Evolutionary conservation across 495 filamentous ascomycete species (phyloP).

Genomic region (Trichoderma reesei): DNA sequence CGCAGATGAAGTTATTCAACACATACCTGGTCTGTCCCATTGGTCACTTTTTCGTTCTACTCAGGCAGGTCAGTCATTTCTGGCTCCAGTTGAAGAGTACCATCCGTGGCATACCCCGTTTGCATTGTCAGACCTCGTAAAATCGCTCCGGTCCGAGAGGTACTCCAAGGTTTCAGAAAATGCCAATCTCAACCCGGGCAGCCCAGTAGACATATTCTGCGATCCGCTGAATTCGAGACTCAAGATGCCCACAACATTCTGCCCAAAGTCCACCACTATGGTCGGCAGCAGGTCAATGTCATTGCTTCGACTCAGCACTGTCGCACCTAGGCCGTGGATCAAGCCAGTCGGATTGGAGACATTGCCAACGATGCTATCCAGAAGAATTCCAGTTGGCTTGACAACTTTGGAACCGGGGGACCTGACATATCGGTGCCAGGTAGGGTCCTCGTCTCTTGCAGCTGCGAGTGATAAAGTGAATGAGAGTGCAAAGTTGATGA

Average conservation of each 20-base stretch:
- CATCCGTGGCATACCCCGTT: constrained; percentile 8
- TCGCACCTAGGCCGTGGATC: constrained; percentile 16
- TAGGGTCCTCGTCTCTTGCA: not conserved
- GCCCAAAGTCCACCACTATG: constrained; percentile 37
- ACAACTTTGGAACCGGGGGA: constrained; percentile 15
- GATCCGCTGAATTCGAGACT: constrained; percentile 19
- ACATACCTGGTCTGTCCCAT: constrained; percentile 31
- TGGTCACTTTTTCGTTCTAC: constrained; percentile 18
- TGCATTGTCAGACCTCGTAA: constrained; percentile 34
- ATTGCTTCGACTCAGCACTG: constrained; percentile 19
- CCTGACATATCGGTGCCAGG: constrained; percentile 21
- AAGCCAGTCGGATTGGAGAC: constrained; percentile 26
- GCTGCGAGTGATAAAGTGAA: too few species aligned
- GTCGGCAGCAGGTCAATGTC: constrained; percentile 11
- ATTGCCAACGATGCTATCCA: constrained; percentile 15
- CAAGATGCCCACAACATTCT: constrained; percentile 31
- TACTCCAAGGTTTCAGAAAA: constrained; percentile 38
- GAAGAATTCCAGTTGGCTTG: constrained; percentile 10
- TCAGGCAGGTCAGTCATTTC: not conserved
- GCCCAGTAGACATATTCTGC: constrained; percentile 14
- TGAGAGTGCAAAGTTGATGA: too few species aligned
- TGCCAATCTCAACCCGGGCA: constrained; percentile 32
- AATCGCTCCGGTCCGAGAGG: constrained; percentile 33
- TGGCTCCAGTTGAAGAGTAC: not conserved
- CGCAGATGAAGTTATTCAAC: not conserved